Base-by-base conservation (phyloP, 2,329 filamentous ascomycete genomes). In the Apiospora phragmitis region DNA sequence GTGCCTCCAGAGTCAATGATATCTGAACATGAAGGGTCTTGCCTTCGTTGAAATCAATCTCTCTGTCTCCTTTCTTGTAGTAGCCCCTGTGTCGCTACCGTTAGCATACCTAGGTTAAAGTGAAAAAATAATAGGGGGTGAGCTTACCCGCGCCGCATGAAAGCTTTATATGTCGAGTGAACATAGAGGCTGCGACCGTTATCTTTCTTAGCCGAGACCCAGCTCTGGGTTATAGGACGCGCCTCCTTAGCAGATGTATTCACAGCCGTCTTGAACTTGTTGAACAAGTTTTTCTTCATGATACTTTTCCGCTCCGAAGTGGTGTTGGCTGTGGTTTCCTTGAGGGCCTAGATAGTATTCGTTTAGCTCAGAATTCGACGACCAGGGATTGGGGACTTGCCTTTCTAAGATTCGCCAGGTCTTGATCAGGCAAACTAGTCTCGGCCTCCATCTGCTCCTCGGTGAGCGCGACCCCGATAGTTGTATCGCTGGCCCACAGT, bases 401-500 rank as follows among this genome's bases (percentile, higher is more conserved):
- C n/a, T 18, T 26, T 69, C 8, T 35, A n/a, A 71, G 51, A 1
- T 11, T 42, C 11, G 14, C n/a, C 3, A 69, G 14, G 11, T 69
- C 67, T 9, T 32, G 32, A 11, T 29, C 21, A 24, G 67, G 29
- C n/a, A 24, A 29, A 55, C n/a, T 68, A 21, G 5, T 55, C 49
- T 35, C 38, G 11, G 9, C 38, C 3, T 32, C 45, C 12, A 45
- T 26, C 38, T 68, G 38, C 4, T 26, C 35, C 12, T 67, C 38
- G 38, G 12, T 32, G 29, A 65, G 77, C 16, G 14, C 73, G 73
- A 3, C 73, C 72, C 0, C 71, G 69, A 3, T 32, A 18, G 7
- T 6, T 6, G 7, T 26, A 26, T 26, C 35, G 29, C 18, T 68
- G 45, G 74, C 73, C 67, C 72, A 79, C 72, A 77, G 80, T 66